A percentile compares a stretch with the other conserved stretches of the same genome.
Conservation (phyloP, 345 rosid species). For the Aquilaria sinensis region DNA sequence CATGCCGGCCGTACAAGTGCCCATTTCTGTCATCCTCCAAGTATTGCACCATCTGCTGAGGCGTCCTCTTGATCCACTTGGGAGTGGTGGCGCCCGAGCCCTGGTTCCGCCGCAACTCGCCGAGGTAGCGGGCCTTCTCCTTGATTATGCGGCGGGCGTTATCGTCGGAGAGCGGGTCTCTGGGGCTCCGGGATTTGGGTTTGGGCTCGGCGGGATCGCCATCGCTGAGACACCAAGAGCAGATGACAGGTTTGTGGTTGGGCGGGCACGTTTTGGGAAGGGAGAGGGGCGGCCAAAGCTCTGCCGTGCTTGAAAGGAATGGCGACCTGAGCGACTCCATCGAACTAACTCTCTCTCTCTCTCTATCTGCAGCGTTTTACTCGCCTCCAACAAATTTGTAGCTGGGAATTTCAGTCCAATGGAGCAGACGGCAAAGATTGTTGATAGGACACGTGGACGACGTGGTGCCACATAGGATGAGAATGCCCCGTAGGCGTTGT, state of each 20-base stretch:
- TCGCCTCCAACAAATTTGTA: too few species aligned
- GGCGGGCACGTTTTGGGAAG: constrained; percentile 16
- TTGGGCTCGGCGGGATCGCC: constrained; percentile 58
- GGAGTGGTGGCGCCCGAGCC: constrained; percentile 71
- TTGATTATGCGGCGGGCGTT: constrained; percentile 81
- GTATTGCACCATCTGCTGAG: constrained; percentile 88
- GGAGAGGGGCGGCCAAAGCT: constrained; percentile 19
- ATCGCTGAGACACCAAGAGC: constrained; percentile 77
- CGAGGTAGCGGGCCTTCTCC: constrained; percentile 60
- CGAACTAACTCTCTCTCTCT: background rate
- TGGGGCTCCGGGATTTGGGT: constrained; percentile 56
- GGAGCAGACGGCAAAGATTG: too few species aligned
- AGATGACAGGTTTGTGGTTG: constrained; percentile 19
- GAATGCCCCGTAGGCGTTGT: too few species aligned
- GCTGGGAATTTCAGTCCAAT: too few species aligned
- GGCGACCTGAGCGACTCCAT: constrained; percentile 34
- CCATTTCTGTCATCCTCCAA: constrained; percentile 72
- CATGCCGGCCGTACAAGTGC: constrained; percentile 74
- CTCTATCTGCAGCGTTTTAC: too few species aligned
- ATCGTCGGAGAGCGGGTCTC: constrained; percentile 70
- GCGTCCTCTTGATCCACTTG: constrained; percentile 78
- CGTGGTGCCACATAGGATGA: too few species aligned
- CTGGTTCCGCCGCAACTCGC: constrained; percentile 68
- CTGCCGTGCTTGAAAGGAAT: constrained; percentile 30
- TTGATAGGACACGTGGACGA: too few species aligned